phyloP scores from a whole-genome alignment of 2,329 filamentous ascomycete genomes.

The Golovinomyces cichoracearum region DNA sequence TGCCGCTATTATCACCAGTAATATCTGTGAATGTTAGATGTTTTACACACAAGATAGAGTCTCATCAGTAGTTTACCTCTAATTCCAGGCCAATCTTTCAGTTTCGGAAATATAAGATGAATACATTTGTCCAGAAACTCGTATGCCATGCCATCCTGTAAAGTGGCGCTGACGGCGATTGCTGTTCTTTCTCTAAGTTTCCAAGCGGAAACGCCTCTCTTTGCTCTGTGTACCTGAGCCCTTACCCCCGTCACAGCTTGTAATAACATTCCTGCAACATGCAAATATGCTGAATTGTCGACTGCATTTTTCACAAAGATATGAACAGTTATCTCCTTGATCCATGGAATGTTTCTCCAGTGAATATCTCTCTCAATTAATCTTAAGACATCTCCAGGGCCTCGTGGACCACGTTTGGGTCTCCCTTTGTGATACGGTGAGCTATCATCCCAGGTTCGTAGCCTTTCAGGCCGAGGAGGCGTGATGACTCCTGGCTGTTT shows the following conservation, averaged over 20 bases:
- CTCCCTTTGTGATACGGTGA: slow-evolving; percentile 90
- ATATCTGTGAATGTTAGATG: slow-evolving; percentile 7
- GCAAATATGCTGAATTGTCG: slow-evolving; percentile 46
- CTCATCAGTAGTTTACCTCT: slow-evolving; percentile 20
- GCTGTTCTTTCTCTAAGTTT: slow-evolving; percentile 43
- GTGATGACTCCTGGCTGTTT: slow-evolving; percentile 46
- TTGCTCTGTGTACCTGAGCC: slow-evolving; percentile 42
- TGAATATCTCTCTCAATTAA: slow-evolving; percentile 47
- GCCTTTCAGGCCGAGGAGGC: slow-evolving; percentile 32
- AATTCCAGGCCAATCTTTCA: slow-evolving; percentile 88
- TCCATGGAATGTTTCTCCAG: slow-evolving; percentile 63
- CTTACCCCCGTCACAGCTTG: slow-evolving; percentile 65
- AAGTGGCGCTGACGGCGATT: slow-evolving; percentile 48
- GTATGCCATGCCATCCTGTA: slow-evolving; percentile 58
- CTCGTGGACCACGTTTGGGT: slow-evolving; percentile 59
- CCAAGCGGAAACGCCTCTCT: slow-evolving; percentile 48
- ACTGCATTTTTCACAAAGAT: slow-evolving; percentile 41
- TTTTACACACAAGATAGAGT: neutral
- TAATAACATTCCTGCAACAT: slow-evolving; percentile 59
- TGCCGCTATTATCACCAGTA: slow-evolving; percentile 64
- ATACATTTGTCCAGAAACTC: slow-evolving; percentile 79
- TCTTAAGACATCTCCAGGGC: slow-evolving; percentile 38
- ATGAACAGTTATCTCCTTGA: slow-evolving; percentile 61
- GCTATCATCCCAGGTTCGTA: slow-evolving; percentile 67
- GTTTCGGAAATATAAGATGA: slow-evolving; percentile 71